Conservation (phyloP, 331 rosid species). For the Rhamnella rubrinervis region DNA sequence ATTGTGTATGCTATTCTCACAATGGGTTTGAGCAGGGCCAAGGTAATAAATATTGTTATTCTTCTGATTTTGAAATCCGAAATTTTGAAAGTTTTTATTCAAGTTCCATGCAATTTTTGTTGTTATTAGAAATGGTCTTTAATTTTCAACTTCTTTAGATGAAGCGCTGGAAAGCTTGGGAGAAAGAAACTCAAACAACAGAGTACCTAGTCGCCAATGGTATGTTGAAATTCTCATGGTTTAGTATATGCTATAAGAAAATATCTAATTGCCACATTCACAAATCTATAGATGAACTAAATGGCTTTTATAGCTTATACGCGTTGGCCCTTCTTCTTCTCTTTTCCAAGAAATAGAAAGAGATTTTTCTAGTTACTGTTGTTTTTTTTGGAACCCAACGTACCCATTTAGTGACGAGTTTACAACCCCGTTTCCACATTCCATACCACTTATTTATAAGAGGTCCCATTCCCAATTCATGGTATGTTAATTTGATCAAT, state of each 20-base stretch:
- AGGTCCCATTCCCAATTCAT: no score
- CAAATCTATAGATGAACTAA: no score
- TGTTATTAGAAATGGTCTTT: neutral
- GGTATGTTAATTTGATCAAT: no score
- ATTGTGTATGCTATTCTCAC: conserved; percentile 37
- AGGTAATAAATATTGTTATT: conserved; percentile 23
- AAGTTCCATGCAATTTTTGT: neutral
- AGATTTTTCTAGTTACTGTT: neutral
- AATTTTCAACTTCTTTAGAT: conserved; percentile 8
- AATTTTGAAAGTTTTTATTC: neutral
- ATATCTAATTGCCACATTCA: no score
- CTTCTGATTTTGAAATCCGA: neutral
- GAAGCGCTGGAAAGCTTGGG: conserved; percentile 40
- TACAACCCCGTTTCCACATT: no score
- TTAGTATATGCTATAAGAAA: neutral
- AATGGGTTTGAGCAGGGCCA: conserved; percentile 41
- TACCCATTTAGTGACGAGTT: neutral
- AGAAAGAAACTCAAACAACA: conserved; percentile 33
- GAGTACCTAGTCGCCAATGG: conserved; percentile 38
- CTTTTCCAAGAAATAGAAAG: neutral
- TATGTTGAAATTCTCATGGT: neutral
- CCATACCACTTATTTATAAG: no score
- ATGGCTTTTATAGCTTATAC: neutral
- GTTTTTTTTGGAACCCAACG: neutral
- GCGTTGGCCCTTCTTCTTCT: neutral